These are phyloP conservation scores for Blastocladiella emersonii DNA, from an alignment of 371 early-diverging fungal species.

Conservation along the genomic window DNA sequence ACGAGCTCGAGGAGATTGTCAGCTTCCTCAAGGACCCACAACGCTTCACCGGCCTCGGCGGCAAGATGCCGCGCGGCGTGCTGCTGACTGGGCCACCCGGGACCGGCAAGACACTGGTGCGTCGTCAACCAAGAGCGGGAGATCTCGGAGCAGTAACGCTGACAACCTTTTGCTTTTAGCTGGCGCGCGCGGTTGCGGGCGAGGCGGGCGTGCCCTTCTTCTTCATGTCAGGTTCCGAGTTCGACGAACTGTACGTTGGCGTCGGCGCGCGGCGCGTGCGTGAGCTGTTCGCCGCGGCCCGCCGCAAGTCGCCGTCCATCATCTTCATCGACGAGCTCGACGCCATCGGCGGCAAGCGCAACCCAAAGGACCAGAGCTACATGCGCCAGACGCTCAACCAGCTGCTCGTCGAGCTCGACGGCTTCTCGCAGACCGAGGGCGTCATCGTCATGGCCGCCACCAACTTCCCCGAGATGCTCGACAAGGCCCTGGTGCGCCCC, in stretches of 20 bases:
- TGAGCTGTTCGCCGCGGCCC: slow-evolving; percentile 93
- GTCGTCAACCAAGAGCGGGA: no score
- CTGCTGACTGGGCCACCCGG: slow-evolving; percentile 99
- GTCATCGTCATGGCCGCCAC: slow-evolving; percentile 99
- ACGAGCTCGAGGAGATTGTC: slow-evolving; percentile 89
- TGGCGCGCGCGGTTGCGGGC: slow-evolving; percentile 97
- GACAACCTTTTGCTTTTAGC: slow-evolving; percentile 7
- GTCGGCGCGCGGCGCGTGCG: slow-evolving; percentile 97
- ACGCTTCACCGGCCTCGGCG: slow-evolving; percentile 80
- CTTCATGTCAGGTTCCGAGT: slow-evolving; percentile 97
- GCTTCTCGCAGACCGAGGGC: slow-evolving; percentile 59
- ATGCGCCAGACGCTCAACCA: slow-evolving; percentile 95
- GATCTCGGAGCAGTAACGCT: not conserved
- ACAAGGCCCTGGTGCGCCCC: slow-evolving; percentile 91
- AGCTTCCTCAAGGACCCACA: slow-evolving; percentile 85
- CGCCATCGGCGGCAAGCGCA: slow-evolving; percentile 84
- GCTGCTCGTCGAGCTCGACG: slow-evolving; percentile 84
- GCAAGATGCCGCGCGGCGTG: slow-evolving; percentile 94
- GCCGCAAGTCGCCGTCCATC: slow-evolving; percentile 90
- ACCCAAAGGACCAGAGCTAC: slow-evolving; percentile 80
- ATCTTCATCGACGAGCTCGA: slow-evolving; percentile 99
- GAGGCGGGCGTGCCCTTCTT: slow-evolving; percentile 96
- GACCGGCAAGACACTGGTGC: slow-evolving; percentile 99
- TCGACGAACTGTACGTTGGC: slow-evolving; percentile 91
- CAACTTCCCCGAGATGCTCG: slow-evolving; percentile 97